Percentiles rank a stretch among this genome's conserved stretches.
These are phyloP conservation scores for Sugiyamaella neomexicana DNA, from an alignment of 1,139 yeast species.

Conservation along the genomic window DNA sequence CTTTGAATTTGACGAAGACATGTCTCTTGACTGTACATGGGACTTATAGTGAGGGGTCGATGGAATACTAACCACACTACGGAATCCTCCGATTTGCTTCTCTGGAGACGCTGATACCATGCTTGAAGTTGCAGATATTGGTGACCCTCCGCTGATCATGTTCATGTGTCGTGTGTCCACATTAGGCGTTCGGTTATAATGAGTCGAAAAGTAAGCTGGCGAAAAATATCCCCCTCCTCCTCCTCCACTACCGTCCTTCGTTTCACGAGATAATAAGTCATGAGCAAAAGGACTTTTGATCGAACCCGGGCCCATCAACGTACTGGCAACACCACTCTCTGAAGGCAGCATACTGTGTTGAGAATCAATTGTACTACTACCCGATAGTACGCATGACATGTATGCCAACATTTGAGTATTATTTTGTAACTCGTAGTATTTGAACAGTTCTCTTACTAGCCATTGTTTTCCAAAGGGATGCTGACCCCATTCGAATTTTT, in stretches of 20 bases:
- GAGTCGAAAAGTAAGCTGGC: slow-evolving; percentile 1
- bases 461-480: slow-evolving; percentile 81
- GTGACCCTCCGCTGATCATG: slow-evolving; percentile 10
- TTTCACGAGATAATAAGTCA: slow-evolving; percentile 23
- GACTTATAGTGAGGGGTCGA: slow-evolving; percentile 16
- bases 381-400: slow-evolving; percentile 64
- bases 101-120: slow-evolving; percentile 32
- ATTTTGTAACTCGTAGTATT: slow-evolving; percentile 61
- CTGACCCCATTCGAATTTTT: slow-evolving; percentile 58
- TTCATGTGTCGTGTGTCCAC: neutral
- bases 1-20: slow-evolving; percentile 13
- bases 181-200: neutral
- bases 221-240: slow-evolving; percentile 8
- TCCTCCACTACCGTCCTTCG: slow-evolving; percentile 21
- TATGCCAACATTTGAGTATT: slow-evolving; percentile 90
- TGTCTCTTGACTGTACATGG: slow-evolving; percentile 15
- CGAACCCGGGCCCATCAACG: neutral
- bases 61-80: slow-evolving; percentile 10
- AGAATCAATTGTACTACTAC: slow-evolving; percentile 15
- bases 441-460: slow-evolving; percentile 64
- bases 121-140: slow-evolving; percentile 26
- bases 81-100: slow-evolving; percentile 23
- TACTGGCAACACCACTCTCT: slow-evolving; percentile 4
- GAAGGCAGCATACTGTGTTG: neutral
- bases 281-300: slow-evolving; percentile 25